Conservation (phyloP, 2,329 filamentous ascomycete genomes). For the Pyrenochaeta sp. region DNA sequence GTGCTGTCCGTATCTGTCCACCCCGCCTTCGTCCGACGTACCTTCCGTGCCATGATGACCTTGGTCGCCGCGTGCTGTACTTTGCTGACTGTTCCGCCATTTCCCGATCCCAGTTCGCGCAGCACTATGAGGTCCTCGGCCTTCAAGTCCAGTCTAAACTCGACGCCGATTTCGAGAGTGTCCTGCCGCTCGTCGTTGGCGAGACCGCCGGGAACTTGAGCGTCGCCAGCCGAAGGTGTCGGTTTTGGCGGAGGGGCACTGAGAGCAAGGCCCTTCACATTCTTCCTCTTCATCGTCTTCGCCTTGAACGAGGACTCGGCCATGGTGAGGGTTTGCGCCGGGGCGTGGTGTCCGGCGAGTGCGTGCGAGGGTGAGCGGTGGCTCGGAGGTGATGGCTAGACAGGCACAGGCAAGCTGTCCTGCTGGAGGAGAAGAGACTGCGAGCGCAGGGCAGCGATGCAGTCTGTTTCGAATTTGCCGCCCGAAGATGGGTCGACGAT, state of each 20-base stretch:
- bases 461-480: slow-evolving; percentile 45
- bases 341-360: slow-evolving; percentile 16
- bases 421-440: slow-evolving; percentile 11
- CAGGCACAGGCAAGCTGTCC: slow-evolving; percentile 14
- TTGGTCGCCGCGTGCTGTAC: slow-evolving; percentile 94
- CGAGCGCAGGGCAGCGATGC: slow-evolving; percentile 25
- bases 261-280: slow-evolving; percentile 93
- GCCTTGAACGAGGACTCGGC: slow-evolving; percentile 67
- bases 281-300: slow-evolving; percentile 96
- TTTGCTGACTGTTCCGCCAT: slow-evolving; percentile 98
- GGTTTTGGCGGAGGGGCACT: slow-evolving; percentile 77
- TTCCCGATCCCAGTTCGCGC: slow-evolving; percentile 93
- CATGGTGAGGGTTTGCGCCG: slow-evolving; percentile 52
- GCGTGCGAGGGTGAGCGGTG: slow-evolving; percentile 7
- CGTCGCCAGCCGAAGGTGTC: slow-evolving; percentile 74
- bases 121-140: slow-evolving; percentile 92
- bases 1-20: slow-evolving; percentile 1
- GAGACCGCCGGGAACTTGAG: slow-evolving; percentile 65
- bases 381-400: slow-evolving; percentile 5
- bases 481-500: slow-evolving; percentile 42
- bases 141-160: slow-evolving; percentile 91
- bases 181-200: slow-evolving; percentile 69
- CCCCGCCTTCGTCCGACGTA: slow-evolving; percentile 51
- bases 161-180: slow-evolving; percentile 92
- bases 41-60: slow-evolving; percentile 98